Evolutionary conservation across 257 asterid genomes (phyloP).

Genomic region (Salvia rosmarinus): DNA sequence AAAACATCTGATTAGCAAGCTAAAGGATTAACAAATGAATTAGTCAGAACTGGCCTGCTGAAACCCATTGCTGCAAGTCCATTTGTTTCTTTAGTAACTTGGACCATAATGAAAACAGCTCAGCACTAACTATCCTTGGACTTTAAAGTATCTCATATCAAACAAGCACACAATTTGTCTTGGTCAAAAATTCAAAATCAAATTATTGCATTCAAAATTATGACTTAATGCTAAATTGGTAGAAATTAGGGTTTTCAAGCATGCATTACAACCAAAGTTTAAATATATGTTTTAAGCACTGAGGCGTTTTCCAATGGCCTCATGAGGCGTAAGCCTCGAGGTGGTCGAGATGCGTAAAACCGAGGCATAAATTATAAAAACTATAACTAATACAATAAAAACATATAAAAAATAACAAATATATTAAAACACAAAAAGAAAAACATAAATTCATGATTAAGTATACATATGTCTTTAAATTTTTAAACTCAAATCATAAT

Average conservation of each 20-base stretch:
- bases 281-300: too few species aligned
- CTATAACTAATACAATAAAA: too few species aligned
- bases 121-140: background rate
- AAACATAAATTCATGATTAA: too few species aligned
- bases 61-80: background rate
- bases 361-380: too few species aligned
- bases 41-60: background rate
- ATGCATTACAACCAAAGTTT: background rate
- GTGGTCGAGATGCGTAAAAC: too few species aligned
- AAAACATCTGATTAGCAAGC: background rate
- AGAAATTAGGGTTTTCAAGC: background rate
- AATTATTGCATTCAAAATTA: background rate
- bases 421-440: too few species aligned
- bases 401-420: too few species aligned
- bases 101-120: background rate
- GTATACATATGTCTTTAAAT: too few species aligned
- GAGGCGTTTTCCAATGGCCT: too few species aligned
- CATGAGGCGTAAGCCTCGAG: too few species aligned
- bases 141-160: background rate
- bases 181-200: background rate
- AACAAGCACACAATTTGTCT: background rate
- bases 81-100: background rate
- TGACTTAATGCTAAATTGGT: background rate
- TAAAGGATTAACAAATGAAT: background rate
- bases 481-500: too few species aligned